These are phyloP conservation scores for Acanthamoeba pearcei DNA, from an alignment of 208 protist species.

Conservation along the genomic window DNA sequence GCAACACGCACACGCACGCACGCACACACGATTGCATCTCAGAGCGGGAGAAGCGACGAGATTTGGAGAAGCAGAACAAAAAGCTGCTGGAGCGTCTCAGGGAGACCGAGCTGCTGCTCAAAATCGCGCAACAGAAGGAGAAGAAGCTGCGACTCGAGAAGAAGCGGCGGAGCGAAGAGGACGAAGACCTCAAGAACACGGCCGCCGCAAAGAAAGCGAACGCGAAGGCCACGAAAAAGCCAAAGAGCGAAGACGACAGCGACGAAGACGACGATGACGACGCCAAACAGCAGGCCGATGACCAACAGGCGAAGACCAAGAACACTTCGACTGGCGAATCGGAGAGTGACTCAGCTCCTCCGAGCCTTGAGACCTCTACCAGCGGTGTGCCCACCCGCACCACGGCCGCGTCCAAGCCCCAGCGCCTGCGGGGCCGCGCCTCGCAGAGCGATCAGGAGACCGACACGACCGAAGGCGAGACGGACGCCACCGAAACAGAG, in stretches of 20 bases:
- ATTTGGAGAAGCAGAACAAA: conserved; percentile 34
- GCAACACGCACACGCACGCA: neutral
- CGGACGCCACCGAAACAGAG: neutral
- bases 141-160: conserved; percentile 30
- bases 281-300: neutral
- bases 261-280: neutral
- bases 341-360: neutral
- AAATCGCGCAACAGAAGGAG: conserved; percentile 30
- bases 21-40: too few relatives aligned
- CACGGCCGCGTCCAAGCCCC: neutral
- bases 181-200: neutral
- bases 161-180: conserved; percentile 12
- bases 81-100: neutral
- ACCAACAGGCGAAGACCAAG: neutral
- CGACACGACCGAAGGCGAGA: neutral
- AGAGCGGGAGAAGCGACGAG: conserved; percentile 3
- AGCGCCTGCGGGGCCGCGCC: neutral
- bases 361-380: neutral
- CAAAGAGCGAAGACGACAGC: neutral
- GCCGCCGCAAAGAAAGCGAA: neutral
- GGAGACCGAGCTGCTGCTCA: conserved; percentile 29
- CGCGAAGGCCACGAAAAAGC: neutral
- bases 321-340: neutral
- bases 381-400: neutral
- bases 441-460: conserved; percentile 9